Percentiles rank a stretch among this genome's conserved stretches.
Evolutionary conservation across 202 grass and related monocot species (phyloP).

Genomic region (Eragrostis tef): DNA sequence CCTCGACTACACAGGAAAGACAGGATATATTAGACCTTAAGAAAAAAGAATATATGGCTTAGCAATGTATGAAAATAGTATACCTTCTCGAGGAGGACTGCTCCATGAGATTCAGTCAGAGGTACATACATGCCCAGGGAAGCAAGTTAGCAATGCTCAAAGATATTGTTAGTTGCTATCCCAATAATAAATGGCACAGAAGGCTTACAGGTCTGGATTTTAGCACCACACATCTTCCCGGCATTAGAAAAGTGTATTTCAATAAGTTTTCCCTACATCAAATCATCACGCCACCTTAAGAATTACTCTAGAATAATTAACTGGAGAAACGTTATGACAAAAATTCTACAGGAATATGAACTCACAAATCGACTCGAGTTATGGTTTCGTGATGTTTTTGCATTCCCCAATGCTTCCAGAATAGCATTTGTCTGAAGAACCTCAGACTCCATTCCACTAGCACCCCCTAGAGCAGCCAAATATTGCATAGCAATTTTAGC

Average conservation of each 20-base stretch:
- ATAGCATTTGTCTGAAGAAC: conserved; percentile 88
- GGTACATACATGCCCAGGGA: conserved; percentile 45
- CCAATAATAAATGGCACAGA: conserved; percentile 43
- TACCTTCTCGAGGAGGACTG: conserved; percentile 99
- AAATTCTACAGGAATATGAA: conserved; percentile 18
- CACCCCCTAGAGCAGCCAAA: conserved; percentile 79
- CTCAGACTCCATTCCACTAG: conserved; percentile 79
- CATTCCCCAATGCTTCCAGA: conserved; percentile 97
- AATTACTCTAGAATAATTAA: conserved; percentile 35
- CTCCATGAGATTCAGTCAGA: conserved; percentile 47
- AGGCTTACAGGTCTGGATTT: conserved; percentile 88
- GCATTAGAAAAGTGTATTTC: conserved; percentile 87
- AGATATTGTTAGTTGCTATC: conserved; percentile 10
- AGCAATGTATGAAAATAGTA: conserved; percentile 16
- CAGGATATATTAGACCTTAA: conserved; percentile 40
- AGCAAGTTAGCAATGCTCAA: conserved; percentile 48
- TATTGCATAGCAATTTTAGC: conserved; percentile 99
- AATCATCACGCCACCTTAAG: conserved; percentile 36
- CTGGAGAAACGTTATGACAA: background rate
- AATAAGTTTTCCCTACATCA: conserved; percentile 86
- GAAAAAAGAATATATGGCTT: conserved; percentile 23
- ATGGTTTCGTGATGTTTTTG: conserved; percentile 91
- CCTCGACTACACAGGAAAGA: conserved; percentile 70
- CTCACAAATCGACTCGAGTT: conserved; percentile 98
- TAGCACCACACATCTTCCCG: conserved; percentile 81